Evolutionary conservation across 352 stramenopile genomes (phyloP), one percentile per base, ranked within the genome.

Genomic region (Phytophthora fragariae): DNA sequence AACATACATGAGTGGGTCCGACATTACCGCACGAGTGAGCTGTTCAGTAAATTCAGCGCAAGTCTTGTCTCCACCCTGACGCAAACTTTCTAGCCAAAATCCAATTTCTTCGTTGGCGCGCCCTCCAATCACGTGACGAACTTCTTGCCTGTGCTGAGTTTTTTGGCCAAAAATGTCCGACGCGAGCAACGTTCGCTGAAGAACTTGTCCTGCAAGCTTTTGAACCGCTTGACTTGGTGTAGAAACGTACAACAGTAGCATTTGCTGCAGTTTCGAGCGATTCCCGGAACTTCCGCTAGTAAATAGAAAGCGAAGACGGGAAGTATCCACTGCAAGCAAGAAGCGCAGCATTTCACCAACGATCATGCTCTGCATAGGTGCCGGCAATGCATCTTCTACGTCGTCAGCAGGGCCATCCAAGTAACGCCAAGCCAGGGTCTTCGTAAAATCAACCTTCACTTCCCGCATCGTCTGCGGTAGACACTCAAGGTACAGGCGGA

Each of bases 401-500:
- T 33, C 54, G 9, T 55, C 50, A 21, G n/a, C 15, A 2, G 50
- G 29, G 3, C n/a, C 39, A 21, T 89, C 72, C 14, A 95, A 73
- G 39, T 82, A 82, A 15, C 77, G 70, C 83, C 84, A 94, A 0
- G 72, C 70, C 2, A 95, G 67, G n/a, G 92, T 78, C 76, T 97
- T 97, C 11, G 90, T 90, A 24, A 95, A 89, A 71, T 97, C 90
- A 41, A 92, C 79, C 70, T 97, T 97, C 10, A 92, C 81, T 35
- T 97, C 90, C 33, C 79, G 79, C 87, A 94, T 97, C 2, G 80
- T 66, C 12, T 91, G 78, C 1, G 89, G 88, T 9, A 97, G 70
- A 49, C 86, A 94, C 62, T 89, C 78, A 19, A 94, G 58, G 58
- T 97, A 97, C 12, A 92, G 66, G 5, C 86, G 84, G 54, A 94